These are phyloP conservation scores for Triticum monococcum DNA, from an alignment of 176 grass and related monocot species.

Conservation along the genomic window DNA sequence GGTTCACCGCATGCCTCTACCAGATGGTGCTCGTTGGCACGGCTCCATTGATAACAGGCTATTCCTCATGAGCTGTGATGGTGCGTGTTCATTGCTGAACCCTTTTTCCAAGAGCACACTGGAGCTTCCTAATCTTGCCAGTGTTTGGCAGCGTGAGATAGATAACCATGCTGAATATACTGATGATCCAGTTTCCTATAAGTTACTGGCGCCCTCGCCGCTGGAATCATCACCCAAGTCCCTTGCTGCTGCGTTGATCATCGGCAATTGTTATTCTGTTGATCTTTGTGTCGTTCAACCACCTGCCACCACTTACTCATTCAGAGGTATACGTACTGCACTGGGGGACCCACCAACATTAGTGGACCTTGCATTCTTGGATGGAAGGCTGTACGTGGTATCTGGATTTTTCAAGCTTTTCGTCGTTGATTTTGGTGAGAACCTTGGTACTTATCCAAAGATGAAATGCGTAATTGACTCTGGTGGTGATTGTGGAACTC, in stretches of 20 bases:
- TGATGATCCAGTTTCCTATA: too few relatives aligned
- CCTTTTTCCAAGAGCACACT: neutral
- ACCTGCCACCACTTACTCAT: too few relatives aligned
- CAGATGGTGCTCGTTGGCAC: neutral
- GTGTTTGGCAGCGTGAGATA: neutral
- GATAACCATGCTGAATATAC: neutral
- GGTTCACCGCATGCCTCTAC: too few relatives aligned
- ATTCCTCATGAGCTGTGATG: neutral
- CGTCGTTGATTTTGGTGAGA: neutral
- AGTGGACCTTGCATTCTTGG: neutral
- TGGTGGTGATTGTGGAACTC: neutral
- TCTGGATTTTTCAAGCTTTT: neutral
- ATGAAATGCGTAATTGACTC: neutral
- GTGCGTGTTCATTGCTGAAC: neutral
- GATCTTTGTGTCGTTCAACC: too few relatives aligned
- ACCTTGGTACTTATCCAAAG: neutral
- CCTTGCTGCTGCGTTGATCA: too few relatives aligned
- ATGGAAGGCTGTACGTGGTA: neutral
- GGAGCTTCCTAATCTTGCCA: neutral
- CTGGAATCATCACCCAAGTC: too few relatives aligned
- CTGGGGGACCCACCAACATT: too few relatives aligned
- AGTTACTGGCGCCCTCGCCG: too few relatives aligned
- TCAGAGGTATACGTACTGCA: too few relatives aligned
- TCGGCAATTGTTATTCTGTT: too few relatives aligned
- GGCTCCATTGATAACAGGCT: conserved; percentile 4